Evolutionary conservation across 2,329 filamentous ascomycete species (phyloP).

Genomic region (Calonectria pauciramosa): DNA sequence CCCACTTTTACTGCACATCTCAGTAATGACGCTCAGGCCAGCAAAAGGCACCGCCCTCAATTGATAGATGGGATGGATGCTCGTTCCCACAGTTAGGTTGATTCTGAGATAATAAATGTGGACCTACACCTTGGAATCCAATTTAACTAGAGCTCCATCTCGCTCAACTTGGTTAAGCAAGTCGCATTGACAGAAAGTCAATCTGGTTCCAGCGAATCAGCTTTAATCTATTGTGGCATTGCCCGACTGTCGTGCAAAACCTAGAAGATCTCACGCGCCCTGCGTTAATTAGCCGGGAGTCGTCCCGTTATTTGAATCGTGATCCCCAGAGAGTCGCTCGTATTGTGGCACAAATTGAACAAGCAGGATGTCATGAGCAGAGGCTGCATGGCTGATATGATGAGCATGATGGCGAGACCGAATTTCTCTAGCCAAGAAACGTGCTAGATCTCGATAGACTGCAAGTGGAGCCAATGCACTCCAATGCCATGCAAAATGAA

Average conservation of each 20-base stretch:
- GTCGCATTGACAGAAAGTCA: background rate
- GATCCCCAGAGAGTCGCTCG: background rate
- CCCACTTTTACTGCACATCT: background rate
- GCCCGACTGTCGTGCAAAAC: background rate
- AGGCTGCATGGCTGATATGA: background rate
- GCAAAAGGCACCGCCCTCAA: background rate
- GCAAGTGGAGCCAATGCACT: background rate
- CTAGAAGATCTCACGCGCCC: background rate
- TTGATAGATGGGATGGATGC: background rate
- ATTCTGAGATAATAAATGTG: background rate
- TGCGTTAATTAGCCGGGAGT: background rate
- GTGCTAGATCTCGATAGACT: accelerated
- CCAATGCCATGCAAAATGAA: background rate
- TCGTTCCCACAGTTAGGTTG: background rate
- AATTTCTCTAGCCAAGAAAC: background rate
- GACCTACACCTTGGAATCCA: background rate
- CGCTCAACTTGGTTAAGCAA: background rate
- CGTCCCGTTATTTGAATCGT: background rate
- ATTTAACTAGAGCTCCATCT: background rate
- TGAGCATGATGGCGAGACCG: background rate
- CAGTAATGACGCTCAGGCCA: background rate
- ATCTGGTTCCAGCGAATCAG: background rate
- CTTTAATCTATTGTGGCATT: background rate
- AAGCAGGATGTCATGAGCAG: background rate
- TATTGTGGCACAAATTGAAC: background rate